Percentiles rank a stretch among this genome's conserved stretches.
Evolutionary conservation across 1,139 yeast genomes (phyloP).

Genomic region (Geotrichum reessii): DNA sequence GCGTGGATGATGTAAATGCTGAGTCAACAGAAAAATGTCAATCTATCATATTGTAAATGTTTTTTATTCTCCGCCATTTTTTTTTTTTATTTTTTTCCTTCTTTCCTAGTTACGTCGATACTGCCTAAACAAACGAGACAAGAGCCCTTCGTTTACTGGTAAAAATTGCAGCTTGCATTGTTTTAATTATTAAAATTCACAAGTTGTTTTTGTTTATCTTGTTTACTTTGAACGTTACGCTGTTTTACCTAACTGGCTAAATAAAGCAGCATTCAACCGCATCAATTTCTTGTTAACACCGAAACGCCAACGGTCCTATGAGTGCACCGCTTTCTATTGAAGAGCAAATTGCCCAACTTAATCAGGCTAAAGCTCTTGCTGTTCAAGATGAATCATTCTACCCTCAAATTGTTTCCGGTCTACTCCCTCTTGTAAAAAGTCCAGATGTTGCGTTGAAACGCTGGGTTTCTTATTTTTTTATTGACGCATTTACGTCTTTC

Average conservation of each 20-base stretch:
- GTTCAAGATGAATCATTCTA: constrained; percentile 36
- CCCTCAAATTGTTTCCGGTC: constrained; percentile 36
- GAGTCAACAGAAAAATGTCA: not conserved
- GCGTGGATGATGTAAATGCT: not conserved
- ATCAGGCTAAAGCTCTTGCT: constrained; percentile 36
- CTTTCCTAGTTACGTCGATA: not conserved
- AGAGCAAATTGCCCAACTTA: constrained; percentile 35
- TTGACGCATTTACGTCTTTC: constrained; percentile 36
- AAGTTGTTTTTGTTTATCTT: not conserved
- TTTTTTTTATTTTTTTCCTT: not conserved
- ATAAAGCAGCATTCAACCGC: not conserved
- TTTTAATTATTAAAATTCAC: not conserved
- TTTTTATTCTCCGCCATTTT: not conserved
- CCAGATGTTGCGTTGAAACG: constrained; percentile 34
- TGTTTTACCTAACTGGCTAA: not conserved
- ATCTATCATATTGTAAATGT: not conserved
- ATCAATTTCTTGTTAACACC: not conserved
- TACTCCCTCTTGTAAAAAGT: constrained; percentile 36
- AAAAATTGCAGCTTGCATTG: not conserved
- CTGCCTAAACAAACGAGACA: not conserved
- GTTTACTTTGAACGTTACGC: not conserved
- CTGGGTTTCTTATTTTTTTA: constrained; percentile 40
- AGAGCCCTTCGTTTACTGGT: not conserved
- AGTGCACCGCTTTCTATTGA: constrained; percentile 23
- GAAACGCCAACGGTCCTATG: constrained; percentile 4